Evolutionary conservation across 78 protist species (phyloP), one percentile per base, ranked within the genome.

Genomic region (Dictyostelium brefeldianum): DNA sequence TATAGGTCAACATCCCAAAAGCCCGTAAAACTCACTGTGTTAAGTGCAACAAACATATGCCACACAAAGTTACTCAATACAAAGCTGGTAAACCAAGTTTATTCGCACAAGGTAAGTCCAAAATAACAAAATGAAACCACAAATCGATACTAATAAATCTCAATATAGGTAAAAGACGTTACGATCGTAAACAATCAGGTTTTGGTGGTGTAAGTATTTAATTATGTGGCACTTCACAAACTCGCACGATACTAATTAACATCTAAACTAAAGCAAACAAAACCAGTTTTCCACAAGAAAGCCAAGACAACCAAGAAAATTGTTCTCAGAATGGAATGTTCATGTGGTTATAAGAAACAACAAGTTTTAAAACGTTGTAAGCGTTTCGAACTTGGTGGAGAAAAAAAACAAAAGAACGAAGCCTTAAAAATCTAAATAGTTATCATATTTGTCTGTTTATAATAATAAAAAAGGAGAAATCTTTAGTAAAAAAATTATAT

Each of bases 301-400:
- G 99, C 99, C 71, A 99, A 98, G 98, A 98, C 99, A 77, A 98
- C 99, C 81, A 99, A 99, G 97, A 99, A 99, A 99, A 97, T 98
- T 96, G 95, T 95, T 8, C 97, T 99, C 70, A 96, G 98, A 27
- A 95, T 98, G 71, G 98, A 98, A 80, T 99, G 99, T 98, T 57
- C 96, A 43, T 70, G 79, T 53, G 98, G 99, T 98, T 89, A 89
- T 96, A 47, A 82, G 89, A 91, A 83, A 93, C 98, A 97, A 89
- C 36, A 54, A 59, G 70, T 78, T 79, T 25, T 98, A 89, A 98
- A 98, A 97, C 97, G 99, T 83, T 89, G 98, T 94, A 99, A 99
- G 98, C 98, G 97, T 97, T 99, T 99, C 95, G 99, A 97, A 92
- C 95, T 98, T 15, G 98, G 98, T 41, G 98, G 98, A 69, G 98